phyloP scores from a whole-genome alignment of 306 rosid genomes.

The Cucumis melo region DNA sequence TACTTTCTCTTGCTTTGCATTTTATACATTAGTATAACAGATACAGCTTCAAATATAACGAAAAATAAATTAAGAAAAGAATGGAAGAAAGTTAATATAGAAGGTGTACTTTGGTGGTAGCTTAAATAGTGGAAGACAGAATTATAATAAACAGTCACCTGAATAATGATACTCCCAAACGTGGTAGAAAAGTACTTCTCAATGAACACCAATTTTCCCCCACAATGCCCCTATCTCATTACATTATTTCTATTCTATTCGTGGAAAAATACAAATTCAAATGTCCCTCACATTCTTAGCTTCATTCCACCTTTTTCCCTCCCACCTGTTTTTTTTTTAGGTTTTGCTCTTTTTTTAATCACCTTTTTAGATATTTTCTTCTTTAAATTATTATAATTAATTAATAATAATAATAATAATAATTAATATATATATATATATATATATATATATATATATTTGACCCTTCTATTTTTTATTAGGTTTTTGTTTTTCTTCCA shows the following conservation, averaged over 20 bases:
- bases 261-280: background rate
- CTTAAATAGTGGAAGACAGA: background rate
- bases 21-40: no score
- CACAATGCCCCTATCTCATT: background rate
- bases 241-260: background rate
- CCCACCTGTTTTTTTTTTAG: background rate
- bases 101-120: background rate
- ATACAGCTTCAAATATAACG: no score
- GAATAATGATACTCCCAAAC: background rate
- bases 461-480: background rate
- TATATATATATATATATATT: no score
- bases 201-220: background rate
- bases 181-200: background rate
- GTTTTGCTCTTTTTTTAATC: background rate
- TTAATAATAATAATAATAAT: background rate
- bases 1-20: no score
- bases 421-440: no score
- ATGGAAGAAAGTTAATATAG: background rate
- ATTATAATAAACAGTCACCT: background rate
- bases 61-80: no score
- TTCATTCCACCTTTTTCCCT: background rate
- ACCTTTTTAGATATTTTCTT: no score
- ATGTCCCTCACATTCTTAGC: background rate
- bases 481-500: background rate
- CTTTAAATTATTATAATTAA: no score